A percentile compares a stretch with the other conserved stretches of the same genome.
phyloP scores from a whole-genome alignment of 176 grass and related monocot genomes.

The Rhynchospora breviuscula region DNA sequence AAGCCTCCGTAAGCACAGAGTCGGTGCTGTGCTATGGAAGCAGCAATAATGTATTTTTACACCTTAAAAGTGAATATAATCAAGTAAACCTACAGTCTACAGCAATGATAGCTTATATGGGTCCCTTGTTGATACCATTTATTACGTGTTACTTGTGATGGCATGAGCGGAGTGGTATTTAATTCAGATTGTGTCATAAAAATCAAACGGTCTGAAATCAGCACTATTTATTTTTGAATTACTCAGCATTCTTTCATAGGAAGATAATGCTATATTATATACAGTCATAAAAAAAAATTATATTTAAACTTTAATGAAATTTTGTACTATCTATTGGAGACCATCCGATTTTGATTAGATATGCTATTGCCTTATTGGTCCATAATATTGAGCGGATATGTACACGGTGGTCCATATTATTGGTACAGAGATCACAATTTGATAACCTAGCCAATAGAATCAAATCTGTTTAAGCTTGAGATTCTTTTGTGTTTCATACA shows the following conservation, averaged over 20 bases:
- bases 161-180: background rate
- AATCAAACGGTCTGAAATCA: background rate
- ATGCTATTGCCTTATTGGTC: too few relatives aligned
- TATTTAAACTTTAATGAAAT: background rate
- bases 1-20: background rate
- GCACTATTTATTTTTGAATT: background rate
- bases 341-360: background rate
- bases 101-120: background rate
- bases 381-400: background rate
- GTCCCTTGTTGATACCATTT: background rate
- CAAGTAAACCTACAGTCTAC: background rate
- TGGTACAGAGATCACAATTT: background rate
- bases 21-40: background rate
- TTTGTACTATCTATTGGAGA: background rate
- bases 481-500: slow-evolving; percentile 13
- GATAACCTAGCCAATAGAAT: background rate
- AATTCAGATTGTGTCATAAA: background rate
- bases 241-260: too few relatives aligned
- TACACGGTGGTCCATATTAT: background rate
- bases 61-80: background rate
- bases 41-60: background rate
- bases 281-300: background rate
- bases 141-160: background rate
- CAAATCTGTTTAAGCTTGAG: background rate
- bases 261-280: too few relatives aligned